Conservation (phyloP, 208 protist genomes). For the Trypanosoma scelopori region DNA sequence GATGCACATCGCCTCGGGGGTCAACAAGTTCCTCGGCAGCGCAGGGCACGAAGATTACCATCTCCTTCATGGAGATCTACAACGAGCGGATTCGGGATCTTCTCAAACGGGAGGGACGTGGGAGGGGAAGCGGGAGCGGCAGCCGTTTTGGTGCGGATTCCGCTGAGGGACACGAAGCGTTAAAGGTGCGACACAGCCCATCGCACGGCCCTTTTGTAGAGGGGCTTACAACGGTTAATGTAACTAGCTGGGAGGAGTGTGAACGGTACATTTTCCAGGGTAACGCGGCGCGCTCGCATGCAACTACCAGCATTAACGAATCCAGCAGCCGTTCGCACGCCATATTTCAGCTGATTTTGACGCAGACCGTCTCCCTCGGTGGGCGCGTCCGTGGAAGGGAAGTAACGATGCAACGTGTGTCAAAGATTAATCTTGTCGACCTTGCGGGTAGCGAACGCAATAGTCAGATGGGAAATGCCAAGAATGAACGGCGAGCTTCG, state of each 20-base stretch:
- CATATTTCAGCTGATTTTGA: conserved; percentile 92
- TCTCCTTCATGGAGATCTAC: conserved; percentile 91
- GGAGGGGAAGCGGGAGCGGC: conserved; percentile 41
- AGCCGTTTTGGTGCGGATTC: conserved; percentile 59
- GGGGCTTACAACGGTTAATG: conserved; percentile 73
- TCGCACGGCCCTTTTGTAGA: conserved; percentile 70
- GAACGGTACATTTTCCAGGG: conserved; percentile 65
- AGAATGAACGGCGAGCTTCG: conserved; percentile 26
- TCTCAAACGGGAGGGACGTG: conserved; percentile 66
- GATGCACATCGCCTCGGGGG: background rate
- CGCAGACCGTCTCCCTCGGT: conserved; percentile 52
- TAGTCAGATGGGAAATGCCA: conserved; percentile 25
- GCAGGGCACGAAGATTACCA: conserved; percentile 32
- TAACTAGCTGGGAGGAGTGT: conserved; percentile 67
- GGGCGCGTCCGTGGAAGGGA: conserved; percentile 74
- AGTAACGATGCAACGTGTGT: conserved; percentile 38
- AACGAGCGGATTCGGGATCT: conserved; percentile 85
- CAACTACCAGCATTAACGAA: conserved; percentile 90
- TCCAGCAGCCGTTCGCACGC: conserved; percentile 93
- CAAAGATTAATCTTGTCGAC: conserved; percentile 81
- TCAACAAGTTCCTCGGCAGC: background rate
- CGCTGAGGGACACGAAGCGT: conserved; percentile 45
- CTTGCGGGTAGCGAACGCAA: conserved; percentile 72
- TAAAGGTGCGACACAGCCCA: conserved; percentile 75
- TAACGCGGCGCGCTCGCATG: conserved; percentile 58